Base-by-base conservation (phyloP, 148 eudicot genomes). In the Gaultheria prostrata region DNA sequence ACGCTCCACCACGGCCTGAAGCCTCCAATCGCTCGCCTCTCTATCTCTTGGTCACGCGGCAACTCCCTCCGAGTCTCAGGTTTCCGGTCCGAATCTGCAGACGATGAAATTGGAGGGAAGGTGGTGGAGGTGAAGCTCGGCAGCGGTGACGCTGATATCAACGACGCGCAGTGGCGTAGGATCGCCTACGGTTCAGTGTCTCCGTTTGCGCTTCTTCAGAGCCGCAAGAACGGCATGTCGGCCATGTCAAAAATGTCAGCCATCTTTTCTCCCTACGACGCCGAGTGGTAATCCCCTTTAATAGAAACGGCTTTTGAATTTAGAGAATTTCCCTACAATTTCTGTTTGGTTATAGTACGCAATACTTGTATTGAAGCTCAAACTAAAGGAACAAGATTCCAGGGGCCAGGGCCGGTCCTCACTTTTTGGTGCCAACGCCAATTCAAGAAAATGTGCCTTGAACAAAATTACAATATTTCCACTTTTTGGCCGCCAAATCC, bases 21-120 rank as follows among this genome's bases (percentile, higher is more conserved):
- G 43, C 86, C 91, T 30, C 95, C 99, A 3, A 87, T 89, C 70
- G 87, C 93, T 15, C 95, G 97, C 84, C 84, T 92, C 87, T 90
- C 99, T 70, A 74, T 97, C 85, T 87, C 85, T 82, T 97, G 98
- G 98, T 89, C 93, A 48, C 97, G 92, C 61, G 99, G 99, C 53
- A 95, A 91, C 92, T 83, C 92, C 79, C 95, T 93, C 83, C 95
- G 94, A 51, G 92, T 97, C 50, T 89, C 98, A 2, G 90, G 93
- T 83, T 81, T 93, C 85, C 72, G 35, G 24, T 3, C 84, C 39
- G 54, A 46, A 15, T 59, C 51, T 21, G 79, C 21, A 18, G 92
- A 80, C 2, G 81, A 53, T 7, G 87, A 81, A 45, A 32, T 79
- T 6, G 94, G 91, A 6, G 98, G 98, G 1, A 83, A 71, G 78